Evolutionary conservation across 2,329 filamentous ascomycete genomes (phyloP).

Genomic region (Cytospora mali): DNA sequence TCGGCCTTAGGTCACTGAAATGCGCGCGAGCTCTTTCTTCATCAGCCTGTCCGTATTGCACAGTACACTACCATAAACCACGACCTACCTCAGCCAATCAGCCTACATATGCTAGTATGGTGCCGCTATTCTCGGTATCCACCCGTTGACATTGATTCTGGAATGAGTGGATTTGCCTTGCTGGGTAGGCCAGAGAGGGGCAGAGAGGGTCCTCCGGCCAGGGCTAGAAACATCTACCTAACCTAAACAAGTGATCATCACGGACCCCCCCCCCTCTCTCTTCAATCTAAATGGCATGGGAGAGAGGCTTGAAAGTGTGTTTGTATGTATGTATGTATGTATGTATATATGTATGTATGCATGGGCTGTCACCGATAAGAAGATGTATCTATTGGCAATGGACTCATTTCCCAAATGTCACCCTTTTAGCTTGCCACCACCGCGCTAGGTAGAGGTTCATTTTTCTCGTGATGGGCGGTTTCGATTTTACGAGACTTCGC

Average conservation of each 20-base stretch:
- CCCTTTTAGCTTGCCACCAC: background rate
- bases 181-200: background rate
- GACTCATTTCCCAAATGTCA: background rate
- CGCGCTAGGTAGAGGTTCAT: background rate
- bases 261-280: no score
- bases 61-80: background rate
- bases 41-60: background rate
- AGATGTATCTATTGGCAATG: background rate
- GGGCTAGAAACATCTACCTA: no score
- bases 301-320: no score
- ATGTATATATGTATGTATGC: background rate
- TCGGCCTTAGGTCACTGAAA: background rate
- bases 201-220: background rate
- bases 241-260: background rate
- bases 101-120: no score
- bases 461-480: background rate
- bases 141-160: background rate
- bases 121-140: background rate
- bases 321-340: no score
- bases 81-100: no score
- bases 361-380: background rate
- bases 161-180: background rate
- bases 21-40: background rate
- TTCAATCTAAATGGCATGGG: no score
- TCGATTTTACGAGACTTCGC: conserved; percentile 21